These are phyloP conservation scores for Jacaranda copaia DNA, from an alignment of 257 asterid genomes.

Conservation along the genomic window DNA sequence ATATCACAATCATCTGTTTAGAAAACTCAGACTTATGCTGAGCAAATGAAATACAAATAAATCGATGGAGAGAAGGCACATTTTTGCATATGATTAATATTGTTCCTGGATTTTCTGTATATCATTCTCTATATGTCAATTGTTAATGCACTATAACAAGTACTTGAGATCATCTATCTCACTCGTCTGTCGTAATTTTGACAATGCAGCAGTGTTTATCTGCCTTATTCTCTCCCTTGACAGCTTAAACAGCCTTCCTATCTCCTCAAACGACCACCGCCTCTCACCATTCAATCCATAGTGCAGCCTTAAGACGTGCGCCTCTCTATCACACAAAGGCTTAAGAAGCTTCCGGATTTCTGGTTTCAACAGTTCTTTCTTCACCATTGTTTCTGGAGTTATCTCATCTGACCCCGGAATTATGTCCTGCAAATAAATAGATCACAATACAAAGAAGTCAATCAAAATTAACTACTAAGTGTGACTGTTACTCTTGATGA, in stretches of 20 bases:
- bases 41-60: background rate
- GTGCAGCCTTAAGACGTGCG: slow-evolving; percentile 49
- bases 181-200: slow-evolving; percentile 46
- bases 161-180: slow-evolving; percentile 48
- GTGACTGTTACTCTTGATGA: too few species aligned
- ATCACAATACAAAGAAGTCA: background rate
- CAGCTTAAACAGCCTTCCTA: slow-evolving; percentile 54
- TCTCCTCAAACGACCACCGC: slow-evolving; percentile 67
- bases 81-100: background rate
- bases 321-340: slow-evolving; percentile 60
- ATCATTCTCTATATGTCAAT: background rate
- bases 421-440: slow-evolving; percentile 51
- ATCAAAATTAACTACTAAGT: background rate
- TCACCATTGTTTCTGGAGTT: slow-evolving; percentile 65
- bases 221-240: slow-evolving; percentile 84
- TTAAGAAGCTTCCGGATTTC: slow-evolving; percentile 56
- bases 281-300: slow-evolving; percentile 62
- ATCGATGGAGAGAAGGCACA: background rate
- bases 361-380: slow-evolving; percentile 47
- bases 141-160: slow-evolving; percentile 38
- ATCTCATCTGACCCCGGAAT: slow-evolving; percentile 62
- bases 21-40: background rate
- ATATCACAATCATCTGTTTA: background rate
- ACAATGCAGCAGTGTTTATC: slow-evolving; percentile 59
- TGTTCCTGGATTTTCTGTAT: background rate